These are phyloP conservation scores for Lablab purpureus DNA, from an alignment of 306 rosid species.

Conservation along the genomic window DNA sequence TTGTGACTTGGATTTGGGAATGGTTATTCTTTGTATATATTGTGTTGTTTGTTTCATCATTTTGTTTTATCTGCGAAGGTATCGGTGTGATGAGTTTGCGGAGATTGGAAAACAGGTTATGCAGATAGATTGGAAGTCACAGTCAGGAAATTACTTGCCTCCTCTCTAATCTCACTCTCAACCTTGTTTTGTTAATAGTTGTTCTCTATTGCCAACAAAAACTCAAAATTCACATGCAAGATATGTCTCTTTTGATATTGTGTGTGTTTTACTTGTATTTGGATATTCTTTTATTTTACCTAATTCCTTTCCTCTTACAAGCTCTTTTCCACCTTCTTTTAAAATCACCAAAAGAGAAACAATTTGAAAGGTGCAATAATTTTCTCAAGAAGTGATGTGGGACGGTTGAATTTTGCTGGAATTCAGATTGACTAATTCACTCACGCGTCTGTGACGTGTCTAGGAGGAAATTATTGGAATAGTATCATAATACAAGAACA, in stretches of 20 bases:
- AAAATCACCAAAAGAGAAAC: too few species aligned
- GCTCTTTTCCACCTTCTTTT: too few species aligned
- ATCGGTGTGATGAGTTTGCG: background rate
- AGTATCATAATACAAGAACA: too few species aligned
- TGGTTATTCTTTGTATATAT: too few species aligned
- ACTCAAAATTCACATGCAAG: background rate
- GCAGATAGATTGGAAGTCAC: conserved; percentile 30
- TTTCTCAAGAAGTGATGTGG: background rate
- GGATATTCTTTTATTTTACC: too few species aligned
- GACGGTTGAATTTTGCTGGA: background rate
- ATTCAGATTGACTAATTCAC: background rate
- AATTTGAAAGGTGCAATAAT: background rate
- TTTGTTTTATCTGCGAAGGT: conserved; percentile 22
- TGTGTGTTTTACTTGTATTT: background rate
- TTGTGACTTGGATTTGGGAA: background rate
- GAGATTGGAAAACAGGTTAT: conserved; percentile 47
- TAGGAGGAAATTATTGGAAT: too few species aligned
- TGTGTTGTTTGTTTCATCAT: conserved; percentile 16
- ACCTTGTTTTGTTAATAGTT: conserved; percentile 8
- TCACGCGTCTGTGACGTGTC: too few species aligned
- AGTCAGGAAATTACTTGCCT: conserved; percentile 46
- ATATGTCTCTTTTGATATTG: background rate
- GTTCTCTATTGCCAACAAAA: background rate
- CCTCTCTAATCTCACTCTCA: conserved; percentile 41
- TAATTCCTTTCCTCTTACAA: too few species aligned